Base-by-base conservation (phyloP, 169 alveolate genomes). In the Cryptosporidium meleagridis region DNA sequence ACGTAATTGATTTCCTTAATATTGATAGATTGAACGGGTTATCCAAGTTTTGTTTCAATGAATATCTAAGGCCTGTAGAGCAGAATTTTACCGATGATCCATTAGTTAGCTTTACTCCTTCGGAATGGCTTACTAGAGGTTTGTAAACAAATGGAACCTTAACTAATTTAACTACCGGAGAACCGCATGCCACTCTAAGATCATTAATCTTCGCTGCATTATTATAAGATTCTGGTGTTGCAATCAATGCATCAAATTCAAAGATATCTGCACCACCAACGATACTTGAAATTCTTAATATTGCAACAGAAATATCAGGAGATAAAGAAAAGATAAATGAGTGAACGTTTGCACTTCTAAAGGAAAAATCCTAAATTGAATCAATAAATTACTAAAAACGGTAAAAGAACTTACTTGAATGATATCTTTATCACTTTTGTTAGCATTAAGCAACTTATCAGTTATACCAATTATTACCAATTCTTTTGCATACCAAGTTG, bases 401-500 rank as follows among this genome's bases (percentile, higher is more conserved):
- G 55, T 39, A 26, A 26, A 21, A 3, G 14, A 55, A 65, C 89
- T 62, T 80, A 80, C 89, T n/a, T 80, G 89, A 44, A 80, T 41
- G 1, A 80, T 62, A 45, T 80, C 89, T 8, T 65, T 65, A 41
- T 80, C 75, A 16, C 41, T 73, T 61, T 92, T 92, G 55, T 85
- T 87, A 58, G 62, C 37, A 23, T 85, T 37, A 91, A 92, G 58
- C 18, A 91, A 59, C 55, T 85, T 87, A 12, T 91, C 71, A 3
- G 94, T 85, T 2, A 89, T 85, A 23, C 91, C 93, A 14, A 92
- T 51, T 45, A 85, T 87, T 48, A 85, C 71, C 61, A 44, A 26
- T 35, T 75, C 85, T 26, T 70, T 84, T 33, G 93, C 72, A 51
- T 75, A 62, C 75, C 92, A 71, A 37, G 91, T 85, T 16, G 94